Evolutionary conservation across 139 green algal species (phyloP), one percentile per base, ranked within the genome.

Genomic region (Chlamydomonas incerta): DNA sequence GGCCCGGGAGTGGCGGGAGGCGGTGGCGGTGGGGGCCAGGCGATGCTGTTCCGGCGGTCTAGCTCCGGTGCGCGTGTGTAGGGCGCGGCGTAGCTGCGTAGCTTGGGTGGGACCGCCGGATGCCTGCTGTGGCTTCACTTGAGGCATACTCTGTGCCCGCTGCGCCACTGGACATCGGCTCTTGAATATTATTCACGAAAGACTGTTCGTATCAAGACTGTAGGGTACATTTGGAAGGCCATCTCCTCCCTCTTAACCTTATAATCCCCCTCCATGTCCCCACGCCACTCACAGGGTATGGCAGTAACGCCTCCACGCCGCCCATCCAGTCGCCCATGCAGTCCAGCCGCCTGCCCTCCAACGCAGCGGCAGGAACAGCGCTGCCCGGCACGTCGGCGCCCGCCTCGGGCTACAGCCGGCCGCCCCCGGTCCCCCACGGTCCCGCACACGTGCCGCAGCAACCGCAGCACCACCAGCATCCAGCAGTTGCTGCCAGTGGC

Each of bases 281-380:
- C 41, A 50, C 68, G 31, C 20, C 66, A 28, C 62, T 34, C 37
- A 24, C 60, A 83, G 77, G 77, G n/a, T 83, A 83, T 63, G 77
- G 77, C 62, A 83, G 77, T 63, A 83, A 60, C 6, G 63, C 77
- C 15, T 83, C 77, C 21, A 83, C 77, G 18, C 77, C 77, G 41
- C 77, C 77, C n/a, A 29, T 83, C 5, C 60, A 47, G 28, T 83
- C 75, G 5, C 75, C 75, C 24, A 28, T 57, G 8, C 15, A 41
- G 2, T 29, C 74, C 23, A 55, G 50, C 29, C 70, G 29, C 34
- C 23, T 14, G 20, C 55, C 26, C 23, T n/a, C 31, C 6, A 26
- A 37, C 15, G 14, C 55, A 24, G 58, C 23, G 10, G 62, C 62
- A 18, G 62, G 2, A 2, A 62, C 55, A 10, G 8, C 55, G 8